phyloP scores from a whole-genome alignment of 2,329 filamentous ascomycete species.

The Xylariaceae sp. region DNA sequence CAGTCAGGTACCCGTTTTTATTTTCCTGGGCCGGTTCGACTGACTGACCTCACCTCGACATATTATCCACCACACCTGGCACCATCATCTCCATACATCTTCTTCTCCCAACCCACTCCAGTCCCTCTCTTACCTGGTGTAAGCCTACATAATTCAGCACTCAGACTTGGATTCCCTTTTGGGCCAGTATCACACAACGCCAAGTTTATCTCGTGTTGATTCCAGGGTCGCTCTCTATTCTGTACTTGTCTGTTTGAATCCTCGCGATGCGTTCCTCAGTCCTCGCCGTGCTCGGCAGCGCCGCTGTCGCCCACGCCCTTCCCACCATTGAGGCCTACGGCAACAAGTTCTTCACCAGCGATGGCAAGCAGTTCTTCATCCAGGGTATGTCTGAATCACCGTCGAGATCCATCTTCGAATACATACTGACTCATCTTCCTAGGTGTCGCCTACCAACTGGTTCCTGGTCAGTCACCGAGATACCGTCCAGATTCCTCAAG shows the following conservation, averaged over 20 bases:
- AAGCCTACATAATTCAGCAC: neutral
- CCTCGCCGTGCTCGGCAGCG: conserved; percentile 34
- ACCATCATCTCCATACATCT: too few relatives aligned
- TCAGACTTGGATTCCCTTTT: neutral
- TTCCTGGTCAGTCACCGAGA: conserved; percentile 33
- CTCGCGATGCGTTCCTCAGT: conserved; percentile 37
- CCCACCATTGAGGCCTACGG: conserved; percentile 55
- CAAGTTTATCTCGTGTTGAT: neutral
- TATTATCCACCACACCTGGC: too few relatives aligned
- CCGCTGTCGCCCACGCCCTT: conserved; percentile 36
- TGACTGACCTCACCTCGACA: too few relatives aligned
- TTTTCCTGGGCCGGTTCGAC: too few relatives aligned
- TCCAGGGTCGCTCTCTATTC: neutral
- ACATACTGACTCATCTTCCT: conserved; percentile 12
- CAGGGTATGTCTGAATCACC: conserved; percentile 53
- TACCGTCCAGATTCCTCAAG: neutral
- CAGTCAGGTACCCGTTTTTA: too few relatives aligned
- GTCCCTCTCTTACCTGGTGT: neutral
- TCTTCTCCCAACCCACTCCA: neutral
- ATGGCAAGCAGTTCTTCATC: conserved; percentile 78
- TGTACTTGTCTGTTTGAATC: neutral
- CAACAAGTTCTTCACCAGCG: conserved; percentile 78
- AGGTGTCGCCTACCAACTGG: conserved; percentile 70
- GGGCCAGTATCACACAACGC: neutral
- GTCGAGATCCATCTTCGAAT: neutral